Base-by-base conservation (phyloP, 495 filamentous ascomycete genomes). In the Aspergillus sclerotioniger region DNA sequence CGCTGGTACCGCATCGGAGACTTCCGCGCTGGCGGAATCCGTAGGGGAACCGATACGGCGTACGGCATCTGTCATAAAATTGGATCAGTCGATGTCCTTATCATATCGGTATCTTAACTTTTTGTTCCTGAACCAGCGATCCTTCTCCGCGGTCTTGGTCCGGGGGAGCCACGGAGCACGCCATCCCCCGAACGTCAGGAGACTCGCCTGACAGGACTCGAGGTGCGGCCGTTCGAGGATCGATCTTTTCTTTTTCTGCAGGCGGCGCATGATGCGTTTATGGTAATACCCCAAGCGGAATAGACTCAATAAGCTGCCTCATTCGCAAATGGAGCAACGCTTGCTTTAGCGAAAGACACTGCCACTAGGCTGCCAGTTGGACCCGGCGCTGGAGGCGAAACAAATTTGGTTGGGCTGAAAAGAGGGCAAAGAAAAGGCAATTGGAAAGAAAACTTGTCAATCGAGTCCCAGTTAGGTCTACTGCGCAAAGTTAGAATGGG, bases 131-230 rank as follows among this genome's bases (percentile, higher is more conserved):
- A 13, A 31, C 47, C 37, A 51, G 15, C 45, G 21, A 47, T 33
- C 47, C 47, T 59, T 60, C 58, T 60, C 58, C 58, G 53, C 58
- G 58, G 58, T 55, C 33, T 41, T 43, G 53, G 53, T 25, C 48
- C 48, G 53, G 58, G 57, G 58, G 56, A 60, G 53, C 28, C 25
- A 53, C 53, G 58, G 58, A 60, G 58, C 45, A n/a, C 32, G 58
- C 52, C 58, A 56, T 19, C 35, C 51, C 7, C 41, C 53, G 58
- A 53, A 49, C 58, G 52, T 60, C 53, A 60, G 58, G 46, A 55
- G 58, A 53, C 58, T 46, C 9, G 37, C n/a, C n/a, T 12, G 13
- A 41, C 13, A 2, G 13, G 8, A 37, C 9, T 37, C 13, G 8
- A 8, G 33, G 2, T 41, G 13, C 13, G 37, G 37, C 37, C 41